Percentiles rank a stretch among this genome's conserved stretches.
phyloP scores from a whole-genome alignment of 441 rosid genomes.

The Populus trichocarpa region DNA sequence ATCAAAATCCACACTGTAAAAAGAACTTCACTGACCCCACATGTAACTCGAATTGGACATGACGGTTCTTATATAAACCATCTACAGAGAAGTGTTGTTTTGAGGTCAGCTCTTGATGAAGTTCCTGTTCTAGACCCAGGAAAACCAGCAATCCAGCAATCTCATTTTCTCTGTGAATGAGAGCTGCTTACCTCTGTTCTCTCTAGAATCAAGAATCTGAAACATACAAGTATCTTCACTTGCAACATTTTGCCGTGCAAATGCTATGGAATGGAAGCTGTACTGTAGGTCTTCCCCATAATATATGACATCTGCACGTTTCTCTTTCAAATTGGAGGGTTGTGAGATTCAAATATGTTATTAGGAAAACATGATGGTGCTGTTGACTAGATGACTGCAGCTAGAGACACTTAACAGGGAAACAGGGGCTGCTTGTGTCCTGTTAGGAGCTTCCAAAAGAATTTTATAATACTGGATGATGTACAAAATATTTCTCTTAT shows the following conservation, averaged over 20 bases:
- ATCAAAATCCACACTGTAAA: background rate
- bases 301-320: too few species aligned
- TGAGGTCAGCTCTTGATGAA: conserved; percentile 44
- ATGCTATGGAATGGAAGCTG: background rate
- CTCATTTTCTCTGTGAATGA: too few species aligned
- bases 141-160: too few species aligned
- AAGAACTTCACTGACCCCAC: background rate
- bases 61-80: background rate
- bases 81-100: conserved; percentile 17
- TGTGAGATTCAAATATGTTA: background rate
- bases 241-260: background rate
- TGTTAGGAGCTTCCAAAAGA: too few species aligned
- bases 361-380: background rate
- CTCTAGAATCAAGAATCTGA: background rate
- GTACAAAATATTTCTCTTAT: background rate
- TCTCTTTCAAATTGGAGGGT: background rate
- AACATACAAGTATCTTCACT: too few species aligned
- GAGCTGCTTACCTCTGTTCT: background rate
- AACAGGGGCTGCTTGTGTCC: background rate
- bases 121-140: conserved; percentile 35
- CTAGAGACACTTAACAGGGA: background rate
- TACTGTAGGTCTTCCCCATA: background rate
- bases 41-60: background rate
- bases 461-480: background rate
- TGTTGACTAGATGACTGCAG: background rate